Conservation (phyloP, 2,329 filamentous ascomycete genomes). For the Colletotrichum tamarilloi region DNA sequence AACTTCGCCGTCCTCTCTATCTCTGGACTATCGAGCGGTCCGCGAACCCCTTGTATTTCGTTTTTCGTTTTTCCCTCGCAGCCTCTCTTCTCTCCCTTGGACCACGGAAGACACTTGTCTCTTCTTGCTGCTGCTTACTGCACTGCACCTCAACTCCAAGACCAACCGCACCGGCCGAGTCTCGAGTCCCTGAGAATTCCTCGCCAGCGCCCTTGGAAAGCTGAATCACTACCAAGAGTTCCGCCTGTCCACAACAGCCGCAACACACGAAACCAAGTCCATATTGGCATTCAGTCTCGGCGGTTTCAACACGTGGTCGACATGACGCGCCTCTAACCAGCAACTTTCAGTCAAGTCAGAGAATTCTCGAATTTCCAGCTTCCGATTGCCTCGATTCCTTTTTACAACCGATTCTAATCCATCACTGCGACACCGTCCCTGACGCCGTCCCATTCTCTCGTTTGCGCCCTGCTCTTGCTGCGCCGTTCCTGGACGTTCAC, state of each 20-base stretch:
- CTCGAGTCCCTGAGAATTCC: constrained; percentile 9
- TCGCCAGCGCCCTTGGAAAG: constrained; percentile 5
- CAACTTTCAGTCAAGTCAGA: constrained; percentile 2
- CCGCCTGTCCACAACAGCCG: background rate
- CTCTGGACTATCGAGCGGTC: background rate
- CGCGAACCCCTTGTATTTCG: constrained; percentile 12
- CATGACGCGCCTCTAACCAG: constrained; percentile 21
- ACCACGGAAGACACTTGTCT: background rate
- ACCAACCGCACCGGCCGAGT: background rate
- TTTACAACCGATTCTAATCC: background rate
- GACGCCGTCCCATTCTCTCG: background rate
- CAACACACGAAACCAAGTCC: constrained; percentile 12
- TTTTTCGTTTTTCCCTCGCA: background rate
- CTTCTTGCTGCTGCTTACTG: background rate
- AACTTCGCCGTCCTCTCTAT: constrained; percentile 2
- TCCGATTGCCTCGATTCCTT: background rate
- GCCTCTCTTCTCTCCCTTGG: constrained; percentile 14
- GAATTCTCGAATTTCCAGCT: constrained; percentile 7
- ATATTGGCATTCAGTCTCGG: constrained; percentile 16
- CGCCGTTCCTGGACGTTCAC: constrained; percentile 8
- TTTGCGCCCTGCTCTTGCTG: constrained; percentile 1
- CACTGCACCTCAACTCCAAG: background rate
- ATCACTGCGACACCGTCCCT: background rate
- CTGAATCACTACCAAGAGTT: background rate
- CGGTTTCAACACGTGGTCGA: constrained; percentile 27